phyloP scores from a whole-genome alignment of 257 asterid species.

The Sherardia arvensis region DNA sequence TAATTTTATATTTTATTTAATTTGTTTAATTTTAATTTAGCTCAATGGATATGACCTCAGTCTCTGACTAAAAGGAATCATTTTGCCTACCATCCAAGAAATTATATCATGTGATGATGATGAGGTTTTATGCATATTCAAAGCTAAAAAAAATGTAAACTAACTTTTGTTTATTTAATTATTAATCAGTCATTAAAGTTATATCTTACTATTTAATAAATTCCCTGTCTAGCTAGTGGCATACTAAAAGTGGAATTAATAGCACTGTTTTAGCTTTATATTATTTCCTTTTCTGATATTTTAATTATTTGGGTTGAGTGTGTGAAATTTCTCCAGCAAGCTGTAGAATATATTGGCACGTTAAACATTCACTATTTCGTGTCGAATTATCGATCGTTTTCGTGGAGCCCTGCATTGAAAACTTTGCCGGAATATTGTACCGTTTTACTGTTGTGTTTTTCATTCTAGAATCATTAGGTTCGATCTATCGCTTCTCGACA shows the following conservation, averaged over 20 bases:
- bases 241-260: slow-evolving; percentile 1
- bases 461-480: no score
- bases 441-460: no score
- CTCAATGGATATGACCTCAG: no score
- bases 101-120: slow-evolving; percentile 3
- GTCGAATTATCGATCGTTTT: neutral
- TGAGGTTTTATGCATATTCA: neutral
- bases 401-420: neutral
- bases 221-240: slow-evolving; percentile 2
- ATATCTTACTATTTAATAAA: neutral
- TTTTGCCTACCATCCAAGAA: slow-evolving; percentile 6
- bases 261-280: neutral
- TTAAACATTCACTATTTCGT: neutral
- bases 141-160: neutral
- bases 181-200: slow-evolving; percentile 1
- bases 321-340: neutral
- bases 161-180: neutral
- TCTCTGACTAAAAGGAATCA: neutral
- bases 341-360: neutral
- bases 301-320: neutral
- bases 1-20: no score
- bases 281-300: neutral
- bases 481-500: no score
- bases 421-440: neutral
- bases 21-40: no score